phyloP scores from a whole-genome alignment of 768 basidiomycete genomes.

The Pilatotrama ljubarskyi region DNA sequence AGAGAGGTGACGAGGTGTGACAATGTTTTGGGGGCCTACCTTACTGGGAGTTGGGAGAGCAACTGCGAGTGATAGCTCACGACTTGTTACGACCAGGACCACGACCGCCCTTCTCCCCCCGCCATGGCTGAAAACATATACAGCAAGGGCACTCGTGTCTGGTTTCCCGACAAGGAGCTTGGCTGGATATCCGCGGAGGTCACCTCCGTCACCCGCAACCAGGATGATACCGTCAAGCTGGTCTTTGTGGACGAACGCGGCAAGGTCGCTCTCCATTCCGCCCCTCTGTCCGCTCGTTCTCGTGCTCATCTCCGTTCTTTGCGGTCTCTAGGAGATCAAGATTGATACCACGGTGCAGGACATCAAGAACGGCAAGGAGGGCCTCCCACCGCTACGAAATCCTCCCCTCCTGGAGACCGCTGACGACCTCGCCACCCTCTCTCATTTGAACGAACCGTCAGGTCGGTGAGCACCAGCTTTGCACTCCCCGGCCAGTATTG shows the following conservation, averaged over 20 bases:
- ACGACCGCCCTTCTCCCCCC: constrained; percentile 2
- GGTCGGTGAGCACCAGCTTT: constrained; percentile 50
- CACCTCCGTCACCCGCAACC: constrained; percentile 56
- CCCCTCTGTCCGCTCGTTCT: neutral
- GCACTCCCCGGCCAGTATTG: neutral
- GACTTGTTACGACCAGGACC: constrained; percentile 22
- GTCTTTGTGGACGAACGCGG: constrained; percentile 88
- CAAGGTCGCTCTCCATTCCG: constrained; percentile 55
- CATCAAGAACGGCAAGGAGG: constrained; percentile 76
- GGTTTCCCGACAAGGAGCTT: constrained; percentile 93
- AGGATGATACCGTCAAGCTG: constrained; percentile 78
- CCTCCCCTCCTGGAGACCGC: constrained; percentile 95
- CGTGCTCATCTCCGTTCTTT: neutral
- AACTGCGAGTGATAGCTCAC: constrained; percentile 2
- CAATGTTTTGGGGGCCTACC: neutral
- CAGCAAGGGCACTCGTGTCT: constrained; percentile 86
- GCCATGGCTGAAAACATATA: constrained; percentile 89
- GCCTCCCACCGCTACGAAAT: constrained; percentile 91
- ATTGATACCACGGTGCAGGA: constrained; percentile 79
- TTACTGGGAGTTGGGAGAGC: neutral
- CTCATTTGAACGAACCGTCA: constrained; percentile 96
- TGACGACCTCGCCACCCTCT: constrained; percentile 96
- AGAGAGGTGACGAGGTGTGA: neutral
- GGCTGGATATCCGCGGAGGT: constrained; percentile 95
- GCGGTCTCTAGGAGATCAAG: constrained; percentile 60